These are phyloP conservation scores for Aspergillus novoparasiticus DNA, from an alignment of 2,329 filamentous ascomycete genomes.

Conservation along the genomic window DNA sequence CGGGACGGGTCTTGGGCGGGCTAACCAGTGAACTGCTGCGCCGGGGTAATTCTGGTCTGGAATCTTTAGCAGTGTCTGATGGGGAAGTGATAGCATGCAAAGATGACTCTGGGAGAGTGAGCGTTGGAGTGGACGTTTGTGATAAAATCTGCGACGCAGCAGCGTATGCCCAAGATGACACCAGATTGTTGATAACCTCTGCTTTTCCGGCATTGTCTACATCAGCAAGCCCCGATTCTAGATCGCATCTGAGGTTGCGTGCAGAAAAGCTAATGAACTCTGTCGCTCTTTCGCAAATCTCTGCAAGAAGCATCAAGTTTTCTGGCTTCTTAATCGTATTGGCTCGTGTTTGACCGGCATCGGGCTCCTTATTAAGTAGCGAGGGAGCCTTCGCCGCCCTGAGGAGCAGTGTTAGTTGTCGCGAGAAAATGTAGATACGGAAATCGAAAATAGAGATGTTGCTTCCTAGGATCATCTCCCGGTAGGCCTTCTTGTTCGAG, in stretches of 20 bases:
- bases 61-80: conserved; percentile 26
- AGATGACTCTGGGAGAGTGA: conserved; percentile 41
- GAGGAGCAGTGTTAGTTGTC: conserved; percentile 80
- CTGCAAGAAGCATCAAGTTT: conserved; percentile 77
- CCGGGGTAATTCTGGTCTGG: conserved; percentile 35
- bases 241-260: conserved; percentile 76
- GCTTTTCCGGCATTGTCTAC: conserved; percentile 36
- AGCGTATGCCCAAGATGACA: conserved; percentile 51
- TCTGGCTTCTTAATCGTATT: conserved; percentile 64
- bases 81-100: conserved; percentile 32
- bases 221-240: conserved; percentile 63
- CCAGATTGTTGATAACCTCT: conserved; percentile 47
- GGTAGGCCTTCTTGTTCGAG: conserved; percentile 74
- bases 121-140: conserved; percentile 40
- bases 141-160: conserved; percentile 47
- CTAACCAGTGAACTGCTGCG: conserved; percentile 43
- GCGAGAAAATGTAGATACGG: conserved; percentile 86
- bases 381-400: conserved; percentile 70
- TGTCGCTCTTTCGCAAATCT: conserved; percentile 79
- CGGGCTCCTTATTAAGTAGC: conserved; percentile 33
- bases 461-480: conserved; percentile 88
- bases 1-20: conserved; percentile 23
- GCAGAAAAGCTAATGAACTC: conserved; percentile 83
- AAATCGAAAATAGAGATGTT: conserved; percentile 97
- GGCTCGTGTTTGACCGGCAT: conserved; percentile 45